phyloP scores from a whole-genome alignment of 345 rosid genomes.

The Populus nigra region DNA sequence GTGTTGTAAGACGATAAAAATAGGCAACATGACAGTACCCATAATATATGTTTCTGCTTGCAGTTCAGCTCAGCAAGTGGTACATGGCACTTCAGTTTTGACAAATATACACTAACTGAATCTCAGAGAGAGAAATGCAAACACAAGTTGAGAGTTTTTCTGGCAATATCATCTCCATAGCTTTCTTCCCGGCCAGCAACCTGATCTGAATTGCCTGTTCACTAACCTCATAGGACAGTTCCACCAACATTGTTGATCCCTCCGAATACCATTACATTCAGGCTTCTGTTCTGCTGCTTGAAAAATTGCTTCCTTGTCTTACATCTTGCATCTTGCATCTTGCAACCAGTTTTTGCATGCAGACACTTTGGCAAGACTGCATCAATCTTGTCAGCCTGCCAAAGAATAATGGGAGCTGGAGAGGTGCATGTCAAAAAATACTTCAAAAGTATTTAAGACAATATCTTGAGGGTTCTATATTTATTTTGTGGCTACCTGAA shows the following conservation, averaged over 20 bases:
- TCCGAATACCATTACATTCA: not conserved
- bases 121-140: not conserved
- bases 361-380: not conserved
- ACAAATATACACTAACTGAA: not conserved
- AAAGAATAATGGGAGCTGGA: not conserved
- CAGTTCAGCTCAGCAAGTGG: not conserved
- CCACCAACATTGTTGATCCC: constrained; percentile 4
- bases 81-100: not conserved
- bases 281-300: not conserved
- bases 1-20: not conserved
- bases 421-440: not conserved
- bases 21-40: not conserved
- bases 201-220: constrained; percentile 16
- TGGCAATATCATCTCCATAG: constrained; percentile 8
- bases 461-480: not conserved
- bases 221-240: constrained; percentile 22
- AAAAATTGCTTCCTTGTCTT: not conserved
- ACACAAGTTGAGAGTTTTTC: constrained; percentile 19
- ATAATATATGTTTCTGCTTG: not conserved
- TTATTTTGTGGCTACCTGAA: not conserved
- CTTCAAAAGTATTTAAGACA: not conserved
- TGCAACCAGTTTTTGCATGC: not conserved
- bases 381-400: not conserved
- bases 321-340: not conserved
- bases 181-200: constrained; percentile 6